A percentile compares a stretch with the other conserved stretches of the same genome.
phyloP scores from a whole-genome alignment of 2,329 filamentous ascomycete species.

The Rutstroemia sp. region DNA sequence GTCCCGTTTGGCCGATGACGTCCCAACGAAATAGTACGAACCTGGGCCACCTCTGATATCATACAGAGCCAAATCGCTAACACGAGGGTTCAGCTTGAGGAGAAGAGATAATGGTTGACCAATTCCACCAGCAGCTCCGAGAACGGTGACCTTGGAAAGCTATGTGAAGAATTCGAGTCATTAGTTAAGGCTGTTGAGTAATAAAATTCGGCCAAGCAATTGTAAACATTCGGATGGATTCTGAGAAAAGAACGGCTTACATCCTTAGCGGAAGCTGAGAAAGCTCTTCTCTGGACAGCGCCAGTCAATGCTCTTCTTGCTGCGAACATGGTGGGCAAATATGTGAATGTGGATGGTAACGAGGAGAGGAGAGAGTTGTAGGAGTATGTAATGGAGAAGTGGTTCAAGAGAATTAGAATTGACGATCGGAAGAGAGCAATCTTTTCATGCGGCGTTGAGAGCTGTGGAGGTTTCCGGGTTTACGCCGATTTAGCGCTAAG shows the following conservation, averaged over 20 bases:
- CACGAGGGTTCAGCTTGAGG: slow-evolving; percentile 79
- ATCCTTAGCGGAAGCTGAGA: slow-evolving; percentile 72
- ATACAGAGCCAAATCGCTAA: slow-evolving; percentile 92
- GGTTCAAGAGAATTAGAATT: neutral
- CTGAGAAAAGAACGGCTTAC: slow-evolving; percentile 39
- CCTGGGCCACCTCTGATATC: slow-evolving; percentile 55
- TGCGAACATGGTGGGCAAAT: slow-evolving; percentile 57
- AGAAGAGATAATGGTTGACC: slow-evolving; percentile 95
- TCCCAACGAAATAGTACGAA: neutral
- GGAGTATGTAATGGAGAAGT: slow-evolving; percentile 2
- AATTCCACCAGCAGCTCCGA: slow-evolving; percentile 96
- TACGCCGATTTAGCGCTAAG: neutral
- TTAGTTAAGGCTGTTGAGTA: slow-evolving; percentile 15
- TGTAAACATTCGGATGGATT: slow-evolving; percentile 4
- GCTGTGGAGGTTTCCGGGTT: neutral
- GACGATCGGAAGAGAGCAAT: neutral
- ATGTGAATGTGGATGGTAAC: slow-evolving; percentile 1
- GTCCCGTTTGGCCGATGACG: neutral
- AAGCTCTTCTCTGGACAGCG: slow-evolving; percentile 66
- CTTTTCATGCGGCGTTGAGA: neutral
- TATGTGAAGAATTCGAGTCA: slow-evolving; percentile 34
- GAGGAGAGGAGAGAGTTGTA: slow-evolving; percentile 10
- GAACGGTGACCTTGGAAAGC: slow-evolving; percentile 95
- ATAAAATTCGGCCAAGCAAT: slow-evolving; percentile 10
- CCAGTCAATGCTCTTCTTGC: slow-evolving; percentile 49